phyloP scores from a whole-genome alignment of 2,329 filamentous ascomycete species.

The Colletotrichum sp. region DNA sequence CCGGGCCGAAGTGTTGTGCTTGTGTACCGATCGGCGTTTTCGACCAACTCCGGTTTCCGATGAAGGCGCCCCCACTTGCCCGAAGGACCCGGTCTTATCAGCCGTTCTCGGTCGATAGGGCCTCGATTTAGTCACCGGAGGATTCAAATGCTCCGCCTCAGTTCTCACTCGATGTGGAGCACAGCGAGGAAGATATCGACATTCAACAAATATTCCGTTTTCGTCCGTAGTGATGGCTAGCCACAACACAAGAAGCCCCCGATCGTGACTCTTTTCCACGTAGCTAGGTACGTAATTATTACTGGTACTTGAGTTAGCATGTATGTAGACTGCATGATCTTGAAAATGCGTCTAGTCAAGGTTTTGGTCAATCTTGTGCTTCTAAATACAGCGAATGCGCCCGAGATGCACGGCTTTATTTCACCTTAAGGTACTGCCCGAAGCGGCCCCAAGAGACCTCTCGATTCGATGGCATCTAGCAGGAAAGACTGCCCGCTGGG shows the following conservation, averaged over 20 bases:
- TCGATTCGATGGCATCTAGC: neutral
- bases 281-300: no score
- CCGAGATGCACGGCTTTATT: neutral
- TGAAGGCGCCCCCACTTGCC: neutral
- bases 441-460: neutral
- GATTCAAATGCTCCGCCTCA: neutral
- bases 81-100: neutral
- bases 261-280: neutral
- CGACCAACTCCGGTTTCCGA: neutral
- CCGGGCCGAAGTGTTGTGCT: neutral
- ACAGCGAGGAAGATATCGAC: neutral
- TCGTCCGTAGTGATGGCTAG: neutral
- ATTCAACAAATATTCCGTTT: neutral
- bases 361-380: rapidly evolving
- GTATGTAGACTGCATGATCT: neutral
- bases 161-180: neutral
- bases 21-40: neutral
- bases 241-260: rapidly evolving
- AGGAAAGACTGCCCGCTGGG: neutral
- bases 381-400: neutral
- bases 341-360: neutral
- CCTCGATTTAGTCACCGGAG: neutral
- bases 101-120: neutral
- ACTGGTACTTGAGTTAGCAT: no score
- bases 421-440: neutral